Percentiles rank a stretch among this genome's conserved stretches.
Conservation (phyloP, 2,329 filamentous ascomycete genomes). For the Coniella vitis region DNA sequence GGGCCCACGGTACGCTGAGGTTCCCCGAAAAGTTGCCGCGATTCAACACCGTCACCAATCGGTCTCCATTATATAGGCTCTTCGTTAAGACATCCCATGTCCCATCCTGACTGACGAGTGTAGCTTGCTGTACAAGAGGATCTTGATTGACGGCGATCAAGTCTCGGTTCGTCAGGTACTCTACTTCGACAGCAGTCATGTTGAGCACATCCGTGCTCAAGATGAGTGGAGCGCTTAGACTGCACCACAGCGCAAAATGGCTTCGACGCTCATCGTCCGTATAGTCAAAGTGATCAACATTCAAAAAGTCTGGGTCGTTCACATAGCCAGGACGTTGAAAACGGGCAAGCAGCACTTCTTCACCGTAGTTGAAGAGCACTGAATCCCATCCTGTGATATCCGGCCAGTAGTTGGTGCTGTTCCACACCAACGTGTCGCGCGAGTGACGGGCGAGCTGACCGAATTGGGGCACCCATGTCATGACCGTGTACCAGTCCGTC, state of each 20-base stretch:
- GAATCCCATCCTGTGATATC: conserved; percentile 38
- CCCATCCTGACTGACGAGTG: conserved; percentile 36
- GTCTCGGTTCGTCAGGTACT: conserved; percentile 32
- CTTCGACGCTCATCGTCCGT: conserved; percentile 28
- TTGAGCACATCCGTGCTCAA: conserved; percentile 33
- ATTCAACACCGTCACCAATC: conserved; percentile 41
- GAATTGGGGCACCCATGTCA: conserved; percentile 34
- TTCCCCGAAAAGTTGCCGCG: conserved; percentile 26
- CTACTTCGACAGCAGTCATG: conserved; percentile 27
- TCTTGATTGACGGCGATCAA: conserved; percentile 38
- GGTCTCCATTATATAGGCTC: conserved; percentile 38
- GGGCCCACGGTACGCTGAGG: conserved; percentile 26
- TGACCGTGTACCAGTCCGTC: conserved; percentile 38
- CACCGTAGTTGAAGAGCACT: conserved; percentile 41
- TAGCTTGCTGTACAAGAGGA: conserved; percentile 35
- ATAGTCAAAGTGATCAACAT: conserved; percentile 28
- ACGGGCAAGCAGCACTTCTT: conserved; percentile 33
- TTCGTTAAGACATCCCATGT: conserved; percentile 40
- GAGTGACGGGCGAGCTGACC: conserved; percentile 40
- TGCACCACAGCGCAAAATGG: conserved; percentile 31
- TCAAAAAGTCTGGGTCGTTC: conserved; percentile 33
- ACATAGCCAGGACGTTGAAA: conserved; percentile 31
- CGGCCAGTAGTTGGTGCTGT: conserved; percentile 34
- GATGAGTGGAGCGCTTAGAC: conserved; percentile 29
- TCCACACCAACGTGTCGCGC: conserved; percentile 22